A percentile compares a stretch with the other conserved stretches of the same genome.
phyloP scores from a whole-genome alignment of 2,329 filamentous ascomycete species.

The Fusarium neocosmosporiellum region DNA sequence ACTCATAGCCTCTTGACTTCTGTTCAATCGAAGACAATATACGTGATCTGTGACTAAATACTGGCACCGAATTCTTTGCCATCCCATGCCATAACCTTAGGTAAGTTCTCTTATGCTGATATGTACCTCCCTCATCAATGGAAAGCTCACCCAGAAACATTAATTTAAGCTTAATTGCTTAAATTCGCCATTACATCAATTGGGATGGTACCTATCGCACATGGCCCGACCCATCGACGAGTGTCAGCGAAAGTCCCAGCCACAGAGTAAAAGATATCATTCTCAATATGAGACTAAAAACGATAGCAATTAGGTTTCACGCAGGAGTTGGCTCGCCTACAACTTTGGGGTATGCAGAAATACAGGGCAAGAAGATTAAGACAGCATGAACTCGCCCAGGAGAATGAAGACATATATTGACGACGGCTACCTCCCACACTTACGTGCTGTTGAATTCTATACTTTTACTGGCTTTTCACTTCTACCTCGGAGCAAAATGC shows the following conservation, averaged over 20 bases:
- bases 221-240: too few relatives aligned
- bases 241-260: not conserved
- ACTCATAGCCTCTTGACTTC: not conserved
- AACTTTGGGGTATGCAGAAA: not conserved
- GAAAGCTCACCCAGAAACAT: not conserved
- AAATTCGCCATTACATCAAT: not conserved
- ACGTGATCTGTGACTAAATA: not conserved
- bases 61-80: not conserved
- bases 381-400: not conserved
- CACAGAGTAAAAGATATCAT: not conserved
- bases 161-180: not conserved
- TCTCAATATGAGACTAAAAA: not conserved
- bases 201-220: not conserved
- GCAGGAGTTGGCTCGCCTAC: too few relatives aligned
- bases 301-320: accelerated
- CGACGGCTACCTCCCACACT: not conserved
- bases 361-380: not conserved
- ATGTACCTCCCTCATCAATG: not conserved
- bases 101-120: not conserved
- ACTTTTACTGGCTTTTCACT: not conserved
- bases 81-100: not conserved
- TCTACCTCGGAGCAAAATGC: not conserved
- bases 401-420: not conserved
- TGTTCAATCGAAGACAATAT: not conserved
- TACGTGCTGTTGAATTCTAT: not conserved